These are phyloP conservation scores for Sporisorium graminicola DNA, from an alignment of 1,284 basidiomycete genomes.

Conservation along the genomic window DNA sequence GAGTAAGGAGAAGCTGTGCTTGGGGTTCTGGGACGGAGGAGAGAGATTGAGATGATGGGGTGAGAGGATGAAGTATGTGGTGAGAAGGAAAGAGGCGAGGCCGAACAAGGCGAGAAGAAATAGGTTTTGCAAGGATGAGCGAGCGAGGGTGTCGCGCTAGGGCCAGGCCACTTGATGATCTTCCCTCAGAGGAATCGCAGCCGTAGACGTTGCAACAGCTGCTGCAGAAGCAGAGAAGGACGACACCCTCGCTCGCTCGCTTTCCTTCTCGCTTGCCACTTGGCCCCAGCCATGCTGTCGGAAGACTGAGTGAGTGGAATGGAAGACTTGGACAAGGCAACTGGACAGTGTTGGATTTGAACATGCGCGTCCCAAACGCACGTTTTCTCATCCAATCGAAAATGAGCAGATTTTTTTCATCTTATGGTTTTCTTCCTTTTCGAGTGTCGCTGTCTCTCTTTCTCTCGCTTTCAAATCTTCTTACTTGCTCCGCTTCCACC, in stretches of 20 bases:
- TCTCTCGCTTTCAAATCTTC: background rate
- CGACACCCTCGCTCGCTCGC: slow-evolving; percentile 4
- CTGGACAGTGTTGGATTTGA: background rate
- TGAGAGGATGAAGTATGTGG: slow-evolving; percentile 20
- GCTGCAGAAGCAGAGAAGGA: slow-evolving; percentile 6
- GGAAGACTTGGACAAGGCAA: background rate
- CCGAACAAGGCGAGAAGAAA: slow-evolving; percentile 22
- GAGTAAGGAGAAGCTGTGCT: slow-evolving; percentile 23
- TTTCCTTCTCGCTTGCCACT: background rate
- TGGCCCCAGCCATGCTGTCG: slow-evolving; percentile 6
- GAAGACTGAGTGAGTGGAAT: background rate
- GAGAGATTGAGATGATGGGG: slow-evolving; percentile 8
- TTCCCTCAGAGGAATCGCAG: background rate
- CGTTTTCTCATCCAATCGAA: slow-evolving; percentile 34
- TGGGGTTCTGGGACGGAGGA: slow-evolving; percentile 4
- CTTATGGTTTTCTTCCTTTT: slow-evolving; percentile 7
- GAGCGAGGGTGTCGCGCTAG: slow-evolving; percentile 27
- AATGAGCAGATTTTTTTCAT: slow-evolving; percentile 36
- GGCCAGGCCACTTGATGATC: slow-evolving; percentile 3
- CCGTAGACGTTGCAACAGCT: slow-evolving; percentile 17
- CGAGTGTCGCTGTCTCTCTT: background rate
- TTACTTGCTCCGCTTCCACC: slow-evolving; percentile 8
- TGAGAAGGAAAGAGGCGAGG: slow-evolving; percentile 3
- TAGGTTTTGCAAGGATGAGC: slow-evolving; percentile 18
- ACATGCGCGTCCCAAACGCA: slow-evolving; percentile 16